Conservation (phyloP, 306 rosid species). For the Carpinus fangiana region DNA sequence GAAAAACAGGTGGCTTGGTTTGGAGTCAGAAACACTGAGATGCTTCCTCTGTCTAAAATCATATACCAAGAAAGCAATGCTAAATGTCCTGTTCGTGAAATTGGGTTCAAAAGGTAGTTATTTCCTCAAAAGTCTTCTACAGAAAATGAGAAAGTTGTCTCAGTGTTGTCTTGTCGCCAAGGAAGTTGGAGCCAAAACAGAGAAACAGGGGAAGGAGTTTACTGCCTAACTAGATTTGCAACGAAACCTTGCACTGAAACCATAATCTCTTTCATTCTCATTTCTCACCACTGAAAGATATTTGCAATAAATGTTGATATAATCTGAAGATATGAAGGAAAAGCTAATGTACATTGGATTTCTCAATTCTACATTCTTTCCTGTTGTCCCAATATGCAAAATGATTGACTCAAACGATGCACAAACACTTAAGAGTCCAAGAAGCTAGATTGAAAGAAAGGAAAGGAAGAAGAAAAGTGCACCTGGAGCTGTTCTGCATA, state of each 20-base stretch:
- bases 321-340: neutral
- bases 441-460: neutral
- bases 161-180: neutral
- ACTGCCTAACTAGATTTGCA: neutral
- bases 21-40: neutral
- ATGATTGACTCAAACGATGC: neutral
- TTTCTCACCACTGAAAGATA: neutral
- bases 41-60: neutral
- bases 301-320: neutral
- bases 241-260: neutral
- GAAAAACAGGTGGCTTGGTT: neutral
- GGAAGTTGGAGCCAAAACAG: neutral
- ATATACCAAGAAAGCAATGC: neutral
- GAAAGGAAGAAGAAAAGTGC: neutral
- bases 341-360: neutral
- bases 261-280: neutral
- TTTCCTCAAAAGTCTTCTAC: neutral
- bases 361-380: neutral
- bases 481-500: conserved; percentile 69
- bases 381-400: neutral
- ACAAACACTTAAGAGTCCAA: neutral
- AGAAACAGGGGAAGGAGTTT: neutral
- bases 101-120: neutral
- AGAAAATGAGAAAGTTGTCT: neutral
- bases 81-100: conserved; percentile 1